Evolutionary conservation across 1,284 basidiomycete species (phyloP).

Genomic region (Pseudozyma hubeiensis): DNA sequence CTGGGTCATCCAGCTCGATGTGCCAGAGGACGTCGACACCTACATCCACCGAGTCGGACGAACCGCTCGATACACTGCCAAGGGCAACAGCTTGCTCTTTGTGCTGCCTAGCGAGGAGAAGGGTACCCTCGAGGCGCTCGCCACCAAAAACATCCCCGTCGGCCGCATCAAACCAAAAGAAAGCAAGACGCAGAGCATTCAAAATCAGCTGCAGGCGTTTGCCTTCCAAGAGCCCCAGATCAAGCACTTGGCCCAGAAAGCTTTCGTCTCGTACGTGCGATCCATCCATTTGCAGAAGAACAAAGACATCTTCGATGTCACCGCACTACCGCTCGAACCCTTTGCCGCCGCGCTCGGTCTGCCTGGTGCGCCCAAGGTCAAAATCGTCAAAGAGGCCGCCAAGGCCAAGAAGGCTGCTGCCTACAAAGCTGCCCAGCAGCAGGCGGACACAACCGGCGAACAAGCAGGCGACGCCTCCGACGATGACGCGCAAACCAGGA

Average conservation of each 20-base stretch:
- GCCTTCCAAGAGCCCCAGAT: conserved; percentile 96
- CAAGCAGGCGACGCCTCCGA: conserved; percentile 51
- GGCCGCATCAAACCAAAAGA: conserved; percentile 88
- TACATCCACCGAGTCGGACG: conserved; percentile 97
- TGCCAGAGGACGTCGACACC: conserved; percentile 96
- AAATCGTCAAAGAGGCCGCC: conserved; percentile 80
- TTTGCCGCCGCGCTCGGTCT: conserved; percentile 91
- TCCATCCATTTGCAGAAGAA: conserved; percentile 93
- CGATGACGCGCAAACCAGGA: conserved; percentile 62
- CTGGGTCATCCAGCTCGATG: conserved; percentile 98
- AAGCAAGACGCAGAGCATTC: conserved; percentile 87
- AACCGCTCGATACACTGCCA: conserved; percentile 91
- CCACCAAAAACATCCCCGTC: conserved; percentile 76
- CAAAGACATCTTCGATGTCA: conserved; percentile 89
- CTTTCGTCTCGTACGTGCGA: conserved; percentile 95
- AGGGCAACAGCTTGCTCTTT: conserved; percentile 86
- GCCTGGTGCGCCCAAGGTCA: conserved; percentile 95
- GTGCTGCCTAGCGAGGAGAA: conserved; percentile 90
- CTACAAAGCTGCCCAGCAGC: conserved; percentile 52
- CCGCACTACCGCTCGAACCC: conserved; percentile 81
- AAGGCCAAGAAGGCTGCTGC: conserved; percentile 79
- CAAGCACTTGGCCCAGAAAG: conserved; percentile 96
- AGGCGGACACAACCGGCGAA: conserved; percentile 22
- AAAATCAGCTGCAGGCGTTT: conserved; percentile 89
- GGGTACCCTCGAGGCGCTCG: conserved; percentile 81